Conservation (phyloP, 768 basidiomycete genomes). For the Kwoniella shandongensis region DNA sequence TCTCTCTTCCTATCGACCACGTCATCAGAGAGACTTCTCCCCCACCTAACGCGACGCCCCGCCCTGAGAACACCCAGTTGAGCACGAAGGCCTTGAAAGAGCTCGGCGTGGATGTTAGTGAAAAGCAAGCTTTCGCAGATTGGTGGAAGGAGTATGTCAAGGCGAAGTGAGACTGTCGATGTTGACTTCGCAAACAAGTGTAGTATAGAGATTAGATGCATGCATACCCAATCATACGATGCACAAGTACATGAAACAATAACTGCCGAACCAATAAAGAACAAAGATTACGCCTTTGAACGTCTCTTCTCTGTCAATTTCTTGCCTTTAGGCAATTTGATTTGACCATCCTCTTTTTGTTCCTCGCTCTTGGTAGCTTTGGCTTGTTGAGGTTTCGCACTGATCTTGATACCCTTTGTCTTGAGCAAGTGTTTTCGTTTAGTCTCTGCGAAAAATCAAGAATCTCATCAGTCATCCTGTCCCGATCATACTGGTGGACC, state of each 20-base stretch:
- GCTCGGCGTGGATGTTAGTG: slow-evolving; percentile 60
- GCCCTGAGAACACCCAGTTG: slow-evolving; percentile 78
- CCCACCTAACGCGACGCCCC: slow-evolving; percentile 64
- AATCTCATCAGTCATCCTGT: slow-evolving; percentile 45
- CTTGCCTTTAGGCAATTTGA: slow-evolving; percentile 38
- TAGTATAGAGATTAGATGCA: slow-evolving; percentile 3
- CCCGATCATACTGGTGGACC: slow-evolving; percentile 1
- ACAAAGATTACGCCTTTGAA: slow-evolving; percentile 7
- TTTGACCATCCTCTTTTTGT: slow-evolving; percentile 13
- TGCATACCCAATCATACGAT: slow-evolving; percentile 1
- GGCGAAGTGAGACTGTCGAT: neutral
- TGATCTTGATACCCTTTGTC: slow-evolving; percentile 56
- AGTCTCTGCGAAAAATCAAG: slow-evolving; percentile 62
- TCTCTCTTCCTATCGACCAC: slow-evolving; percentile 65
- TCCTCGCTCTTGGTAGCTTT: slow-evolving; percentile 1
- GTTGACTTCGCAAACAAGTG: no score
- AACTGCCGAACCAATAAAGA: neutral
- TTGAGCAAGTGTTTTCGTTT: slow-evolving; percentile 56
- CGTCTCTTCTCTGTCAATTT: slow-evolving; percentile 34
- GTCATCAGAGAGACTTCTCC: slow-evolving; percentile 67
- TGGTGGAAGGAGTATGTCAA: slow-evolving; percentile 67
- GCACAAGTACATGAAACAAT: neutral
- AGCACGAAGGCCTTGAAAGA: slow-evolving; percentile 71
- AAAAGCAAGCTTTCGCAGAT: slow-evolving; percentile 69
- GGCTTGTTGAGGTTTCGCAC: slow-evolving; percentile 12